Base-by-base conservation (phyloP, 495 filamentous ascomycete species). In the Penicillium diatomitis region DNA sequence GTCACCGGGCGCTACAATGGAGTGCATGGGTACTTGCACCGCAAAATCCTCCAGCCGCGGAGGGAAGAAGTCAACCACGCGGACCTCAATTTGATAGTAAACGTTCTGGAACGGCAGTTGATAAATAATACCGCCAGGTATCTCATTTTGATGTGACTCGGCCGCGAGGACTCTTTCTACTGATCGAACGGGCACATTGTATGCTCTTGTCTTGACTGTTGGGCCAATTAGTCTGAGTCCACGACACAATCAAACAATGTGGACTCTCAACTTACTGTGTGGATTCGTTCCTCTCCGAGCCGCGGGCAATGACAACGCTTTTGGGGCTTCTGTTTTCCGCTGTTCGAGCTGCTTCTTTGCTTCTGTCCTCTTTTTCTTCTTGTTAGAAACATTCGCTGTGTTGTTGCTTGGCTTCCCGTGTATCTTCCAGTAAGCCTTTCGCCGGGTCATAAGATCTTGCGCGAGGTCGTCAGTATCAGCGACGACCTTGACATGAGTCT, bases 31-130 rank as follows among this genome's bases (percentile, higher is more conserved):
- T 7, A 63, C 56, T 34, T 56, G 68, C 4, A 79, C 71, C 8
- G 87, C 70, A 54, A 96, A 97, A 48, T 95, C 81, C 51, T 83
- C 79, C 7, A 98, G 64, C 2, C 73, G 72, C 10, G 67, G 66
- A 2, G 92, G 92, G 32, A 74, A 80, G 67, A 88, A 96, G 61
- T 95, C 87, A 10, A 96, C 74, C 2, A 95, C 83, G 29, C 87
- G 84, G 38, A 85, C 84, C 32, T 66, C 63, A 10, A 78, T 70
- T 10, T 72, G 76, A 57, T 88, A 94, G 46, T 85, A 86, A 44
- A 77, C 62, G 59, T 88, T 88, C 38, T 83, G 75, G 56, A 95
- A 96, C 2, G 88, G 82, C 44, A 76, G 74, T 43, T 53, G 55
- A 50, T 66, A 81, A 36, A 53, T 61, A 12, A 68, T 59, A 3